Evolutionary conservation across 495 filamentous ascomycete genomes (phyloP).

Genomic region (Xylaria telfairii): DNA sequence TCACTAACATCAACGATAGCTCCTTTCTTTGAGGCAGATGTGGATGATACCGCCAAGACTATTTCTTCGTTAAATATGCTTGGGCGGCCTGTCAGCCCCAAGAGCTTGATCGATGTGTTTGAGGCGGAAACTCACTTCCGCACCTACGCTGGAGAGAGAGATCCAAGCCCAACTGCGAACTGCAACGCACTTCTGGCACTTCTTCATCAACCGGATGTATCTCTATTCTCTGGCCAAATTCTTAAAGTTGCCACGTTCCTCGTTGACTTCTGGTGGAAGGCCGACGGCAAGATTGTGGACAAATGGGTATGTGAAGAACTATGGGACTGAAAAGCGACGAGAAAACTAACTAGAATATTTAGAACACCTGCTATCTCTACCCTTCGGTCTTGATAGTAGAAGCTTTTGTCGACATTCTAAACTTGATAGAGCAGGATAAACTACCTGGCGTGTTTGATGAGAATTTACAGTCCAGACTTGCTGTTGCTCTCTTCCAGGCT

Average conservation of each 20-base stretch:
- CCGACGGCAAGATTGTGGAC: conserved; percentile 30
- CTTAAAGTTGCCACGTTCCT: conserved; percentile 36
- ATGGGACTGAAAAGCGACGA: neutral
- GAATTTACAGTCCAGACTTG: conserved; percentile 21
- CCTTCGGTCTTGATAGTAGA: conserved; percentile 33
- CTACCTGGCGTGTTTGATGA: conserved; percentile 25
- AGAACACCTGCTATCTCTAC: conserved; percentile 35
- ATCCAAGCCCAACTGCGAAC: conserved; percentile 51
- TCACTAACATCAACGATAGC: conserved; percentile 28
- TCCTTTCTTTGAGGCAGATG: conserved; percentile 48
- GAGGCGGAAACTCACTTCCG: conserved; percentile 45
- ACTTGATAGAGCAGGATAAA: conserved; percentile 29
- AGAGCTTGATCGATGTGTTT: conserved; percentile 44
- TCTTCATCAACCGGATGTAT: conserved; percentile 27
- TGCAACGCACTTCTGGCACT: conserved; percentile 52
- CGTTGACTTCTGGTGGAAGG: conserved; percentile 32
- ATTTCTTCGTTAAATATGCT: conserved; percentile 44
- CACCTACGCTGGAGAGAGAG: conserved; percentile 48
- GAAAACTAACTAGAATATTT: neutral
- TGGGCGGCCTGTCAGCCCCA: conserved; percentile 30
- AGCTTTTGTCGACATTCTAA: conserved; percentile 31
- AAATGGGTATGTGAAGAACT: conserved; percentile 37
- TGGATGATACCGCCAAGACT: conserved; percentile 56
- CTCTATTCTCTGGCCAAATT: conserved; percentile 28
- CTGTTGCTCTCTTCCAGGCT: conserved; percentile 32